Evolutionary conservation across 208 protist genomes (phyloP).

Genomic region (Leptomonas pyrrhocoris): DNA sequence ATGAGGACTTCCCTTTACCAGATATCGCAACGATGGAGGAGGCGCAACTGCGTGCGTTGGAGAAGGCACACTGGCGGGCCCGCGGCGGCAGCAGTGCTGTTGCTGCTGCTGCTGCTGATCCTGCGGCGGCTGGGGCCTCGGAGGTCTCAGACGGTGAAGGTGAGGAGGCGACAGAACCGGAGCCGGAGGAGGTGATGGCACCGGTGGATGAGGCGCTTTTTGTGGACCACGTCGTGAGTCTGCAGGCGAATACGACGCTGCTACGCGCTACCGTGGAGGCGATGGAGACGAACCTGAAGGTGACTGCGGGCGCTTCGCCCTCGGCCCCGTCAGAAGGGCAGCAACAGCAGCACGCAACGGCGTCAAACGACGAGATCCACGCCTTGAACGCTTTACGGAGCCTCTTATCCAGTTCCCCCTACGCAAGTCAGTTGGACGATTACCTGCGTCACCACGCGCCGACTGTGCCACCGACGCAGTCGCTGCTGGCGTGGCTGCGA

Average conservation of each 20-base stretch:
- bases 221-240: constrained; percentile 62
- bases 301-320: not conserved
- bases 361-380: not conserved
- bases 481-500: constrained; percentile 70
- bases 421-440: constrained; percentile 27
- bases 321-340: not conserved
- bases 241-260: constrained; percentile 41
- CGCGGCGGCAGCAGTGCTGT: constrained; percentile 11
- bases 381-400: constrained; percentile 13
- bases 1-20: constrained; percentile 68
- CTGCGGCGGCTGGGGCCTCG: not conserved
- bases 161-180: not conserved
- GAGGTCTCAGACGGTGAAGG: not conserved
- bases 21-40: constrained; percentile 51
- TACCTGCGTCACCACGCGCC: constrained; percentile 30
- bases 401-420: constrained; percentile 9
- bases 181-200: constrained; percentile 51
- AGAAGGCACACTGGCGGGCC: constrained; percentile 34
- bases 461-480: constrained; percentile 19
- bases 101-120: not conserved
- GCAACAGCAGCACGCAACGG: constrained; percentile 12
- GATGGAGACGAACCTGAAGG: constrained; percentile 17
- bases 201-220: constrained; percentile 72
- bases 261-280: constrained; percentile 47
- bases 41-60: constrained; percentile 39